These are phyloP conservation scores for Candida silvicultrix DNA, from an alignment of 805 yeast species.

Conservation along the genomic window DNA sequence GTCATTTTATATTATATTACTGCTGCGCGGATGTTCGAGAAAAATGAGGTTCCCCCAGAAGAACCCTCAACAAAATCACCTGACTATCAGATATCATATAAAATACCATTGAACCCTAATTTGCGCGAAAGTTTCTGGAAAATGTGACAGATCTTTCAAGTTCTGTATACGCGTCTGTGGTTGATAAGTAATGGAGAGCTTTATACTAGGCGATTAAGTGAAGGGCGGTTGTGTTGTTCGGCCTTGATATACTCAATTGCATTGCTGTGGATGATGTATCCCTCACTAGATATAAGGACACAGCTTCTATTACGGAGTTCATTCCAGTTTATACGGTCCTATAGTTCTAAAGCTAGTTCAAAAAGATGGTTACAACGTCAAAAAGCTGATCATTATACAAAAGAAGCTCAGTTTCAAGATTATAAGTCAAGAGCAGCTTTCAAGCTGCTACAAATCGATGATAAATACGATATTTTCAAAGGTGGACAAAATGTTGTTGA, in stretches of 20 bases:
- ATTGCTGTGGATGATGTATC: too few species aligned
- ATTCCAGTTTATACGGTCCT: slow-evolving; percentile 4
- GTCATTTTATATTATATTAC: too few species aligned
- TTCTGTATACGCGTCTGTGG: not conserved
- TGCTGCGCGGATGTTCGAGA: too few species aligned
- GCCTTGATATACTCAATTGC: not conserved
- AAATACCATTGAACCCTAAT: too few species aligned
- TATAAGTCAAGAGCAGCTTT: slow-evolving; percentile 86
- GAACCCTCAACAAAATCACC: not conserved
- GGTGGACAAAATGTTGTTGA: slow-evolving; percentile 65
- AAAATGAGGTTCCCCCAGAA: too few species aligned
- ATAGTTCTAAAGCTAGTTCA: slow-evolving; percentile 42
- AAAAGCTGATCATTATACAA: slow-evolving; percentile 53
- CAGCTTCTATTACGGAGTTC: slow-evolving; percentile 1
- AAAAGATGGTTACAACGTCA: slow-evolving; percentile 74
- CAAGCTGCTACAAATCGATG: slow-evolving; percentile 72
- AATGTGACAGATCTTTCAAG: not conserved
- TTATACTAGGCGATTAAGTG: too few species aligned
- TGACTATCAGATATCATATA: too few species aligned
- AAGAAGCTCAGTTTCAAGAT: slow-evolving; percentile 57
- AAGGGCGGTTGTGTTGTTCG: not conserved
- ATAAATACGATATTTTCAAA: slow-evolving; percentile 52
- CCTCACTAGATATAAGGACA: not conserved
- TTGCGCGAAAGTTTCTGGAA: too few species aligned
- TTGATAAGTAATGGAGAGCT: too few species aligned